Evolutionary conservation across 768 basidiomycete species (phyloP).

Genomic region (Clitopilus passeckerianus): DNA sequence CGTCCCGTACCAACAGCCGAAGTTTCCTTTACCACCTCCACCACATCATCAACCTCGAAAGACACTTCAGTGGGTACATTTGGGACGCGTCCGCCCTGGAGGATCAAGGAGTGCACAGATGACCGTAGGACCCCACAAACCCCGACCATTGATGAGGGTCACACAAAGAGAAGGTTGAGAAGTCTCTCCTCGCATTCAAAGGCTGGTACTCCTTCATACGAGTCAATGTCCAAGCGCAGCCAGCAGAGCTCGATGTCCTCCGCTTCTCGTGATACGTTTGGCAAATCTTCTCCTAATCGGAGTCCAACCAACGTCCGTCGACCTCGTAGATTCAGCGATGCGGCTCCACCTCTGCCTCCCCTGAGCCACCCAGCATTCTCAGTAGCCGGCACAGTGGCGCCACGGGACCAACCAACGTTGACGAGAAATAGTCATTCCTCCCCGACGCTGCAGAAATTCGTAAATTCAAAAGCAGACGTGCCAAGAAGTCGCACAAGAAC

Average conservation of each 20-base stretch:
- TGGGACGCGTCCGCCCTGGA: not conserved
- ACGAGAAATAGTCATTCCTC: conserved; percentile 5
- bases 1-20: not conserved
- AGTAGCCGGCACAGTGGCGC: not conserved
- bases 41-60: not conserved
- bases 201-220: conserved; percentile 8
- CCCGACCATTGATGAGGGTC: not conserved
- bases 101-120: not conserved
- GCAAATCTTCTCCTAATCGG: conserved; percentile 22
- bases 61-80: not conserved
- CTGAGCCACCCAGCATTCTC: conserved; percentile 40
- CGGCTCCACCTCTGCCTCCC: conserved; percentile 51
- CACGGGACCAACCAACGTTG: not conserved
- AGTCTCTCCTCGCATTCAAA: conserved; percentile 3
- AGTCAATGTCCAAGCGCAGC: conserved; percentile 8
- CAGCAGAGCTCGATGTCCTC: conserved; percentile 18
- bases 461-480: not conserved
- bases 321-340: conserved; percentile 19
- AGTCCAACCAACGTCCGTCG: conserved; percentile 22
- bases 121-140: not conserved
- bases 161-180: not conserved
- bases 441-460: not conserved
- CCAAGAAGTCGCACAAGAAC: not conserved
- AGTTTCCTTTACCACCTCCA: not conserved
- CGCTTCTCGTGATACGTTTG: conserved; percentile 23